phyloP scores from a whole-genome alignment of 768 basidiomycete genomes.

The Russula vinacea region DNA sequence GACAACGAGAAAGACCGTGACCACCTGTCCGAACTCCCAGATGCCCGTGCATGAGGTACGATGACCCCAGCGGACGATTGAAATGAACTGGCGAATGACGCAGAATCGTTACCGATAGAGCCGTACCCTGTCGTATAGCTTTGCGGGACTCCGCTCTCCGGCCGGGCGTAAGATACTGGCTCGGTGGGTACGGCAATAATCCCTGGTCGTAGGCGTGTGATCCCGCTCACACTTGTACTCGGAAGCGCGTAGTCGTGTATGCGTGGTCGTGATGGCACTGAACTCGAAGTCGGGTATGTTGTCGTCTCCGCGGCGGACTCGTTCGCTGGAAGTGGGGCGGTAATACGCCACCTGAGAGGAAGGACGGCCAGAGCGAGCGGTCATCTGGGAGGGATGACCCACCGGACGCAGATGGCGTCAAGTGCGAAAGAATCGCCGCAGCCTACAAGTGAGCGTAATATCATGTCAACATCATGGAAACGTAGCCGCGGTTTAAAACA shows the following conservation, averaged over 20 bases:
- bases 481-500: neutral
- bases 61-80: conserved; percentile 19
- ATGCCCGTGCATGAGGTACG: conserved; percentile 13
- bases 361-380: conserved; percentile 88
- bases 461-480: conserved; percentile 5
- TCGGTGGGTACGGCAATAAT: conserved; percentile 43
- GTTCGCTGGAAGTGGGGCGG: conserved; percentile 44
- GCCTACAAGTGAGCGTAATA: conserved; percentile 48
- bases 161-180: conserved; percentile 10
- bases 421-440: conserved; percentile 89
- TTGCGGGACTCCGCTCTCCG: conserved; percentile 7
- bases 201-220: conserved; percentile 62
- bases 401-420: conserved; percentile 62
- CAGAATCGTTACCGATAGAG: conserved; percentile 39
- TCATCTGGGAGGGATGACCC: conserved; percentile 87
- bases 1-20: conserved; percentile 34
- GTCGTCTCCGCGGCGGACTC: conserved; percentile 28
- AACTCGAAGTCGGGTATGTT: conserved; percentile 45
- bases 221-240: conserved; percentile 38
- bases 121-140: conserved; percentile 36
- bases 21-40: conserved; percentile 39
- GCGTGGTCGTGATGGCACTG: conserved; percentile 59
- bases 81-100: conserved; percentile 31
- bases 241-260: conserved; percentile 65
- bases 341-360: conserved; percentile 66